Evolutionary conservation across 805 yeast species (phyloP), one percentile per base, ranked within the genome.

Genomic region (Metschnikowia cubensis): DNA sequence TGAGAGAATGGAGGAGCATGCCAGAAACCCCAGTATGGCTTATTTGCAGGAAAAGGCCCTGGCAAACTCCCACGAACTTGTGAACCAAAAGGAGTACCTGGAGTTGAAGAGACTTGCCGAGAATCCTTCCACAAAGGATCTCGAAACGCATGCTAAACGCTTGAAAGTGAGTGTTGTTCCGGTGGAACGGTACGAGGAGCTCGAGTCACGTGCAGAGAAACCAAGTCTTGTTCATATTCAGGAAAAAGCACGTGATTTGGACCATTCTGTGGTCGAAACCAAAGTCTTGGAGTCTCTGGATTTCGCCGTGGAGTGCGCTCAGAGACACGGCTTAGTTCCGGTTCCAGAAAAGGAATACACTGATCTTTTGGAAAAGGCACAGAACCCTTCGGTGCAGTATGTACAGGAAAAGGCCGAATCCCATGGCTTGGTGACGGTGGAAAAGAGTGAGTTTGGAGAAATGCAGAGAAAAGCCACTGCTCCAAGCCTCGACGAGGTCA

Each of bases 41-140:
- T 45, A 49, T 20, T 48, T 55, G 44, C 31, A 31, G 29, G 17
- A 42, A 2, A 53, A 51, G 31, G 59, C 57, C 2, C 29, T 22
- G 15, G 50, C 11, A 10, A 10, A 41, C 6, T 50, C 49, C 6
- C 45, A 41, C 22, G 40, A 18, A 3, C 8, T 55, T 34, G 25
- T 53, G 31, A 38, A 48, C 10, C 6, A 31, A 3, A 21, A 47
- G 6, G 42, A 47, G 7, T 36, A 21, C 34, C 20, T 59, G 5
- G 36, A 42, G 3, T 50, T 62, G 47, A 48, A 53, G 21, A 49
- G 48, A 40, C 36, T 51, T 18, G 64, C 59, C 1, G 49, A 54
- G 22, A 42, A 45, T 13, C 65, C 66, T 4, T 38, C 59, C 2
- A 37, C 49, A 5, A 58, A 53, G 11, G 57, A 59, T 20, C 40